These are phyloP conservation scores for Saksenaea vasiformis DNA, from an alignment of 371 early-diverging fungal genomes.

Conservation along the genomic window DNA sequence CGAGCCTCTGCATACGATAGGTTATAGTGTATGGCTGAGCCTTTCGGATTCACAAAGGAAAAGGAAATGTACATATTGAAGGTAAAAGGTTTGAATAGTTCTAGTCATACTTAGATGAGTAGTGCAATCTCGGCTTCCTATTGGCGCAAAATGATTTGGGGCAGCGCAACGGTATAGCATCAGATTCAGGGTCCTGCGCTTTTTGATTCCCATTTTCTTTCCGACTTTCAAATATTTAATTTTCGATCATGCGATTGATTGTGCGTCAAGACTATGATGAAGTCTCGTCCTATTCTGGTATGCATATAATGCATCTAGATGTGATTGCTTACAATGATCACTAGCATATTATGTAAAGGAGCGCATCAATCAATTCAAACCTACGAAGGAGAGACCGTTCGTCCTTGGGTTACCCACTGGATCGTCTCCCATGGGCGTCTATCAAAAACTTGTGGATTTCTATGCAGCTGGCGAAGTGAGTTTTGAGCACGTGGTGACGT, in stretches of 20 bases:
- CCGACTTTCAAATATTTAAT: background rate
- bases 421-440: constrained; percentile 60
- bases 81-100: no score
- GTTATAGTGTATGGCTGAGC: no score
- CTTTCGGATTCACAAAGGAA: no score
- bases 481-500: constrained; percentile 47
- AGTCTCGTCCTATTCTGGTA: constrained; percentile 49
- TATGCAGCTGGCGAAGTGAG: constrained; percentile 44
- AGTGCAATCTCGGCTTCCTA: no score
- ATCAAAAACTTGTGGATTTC: constrained; percentile 49
- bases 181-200: background rate
- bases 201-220: background rate
- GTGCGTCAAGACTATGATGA: constrained; percentile 61
- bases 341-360: constrained; percentile 50
- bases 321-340: no score
- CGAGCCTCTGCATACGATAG: no score
- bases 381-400: constrained; percentile 55
- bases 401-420: constrained; percentile 63
- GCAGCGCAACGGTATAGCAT: background rate
- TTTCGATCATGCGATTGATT: constrained; percentile 55
- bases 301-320: background rate
- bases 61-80: no score
- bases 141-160: no score
- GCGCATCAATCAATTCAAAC: constrained; percentile 55
- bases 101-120: no score